Conservation (phyloP, 495 filamentous ascomycete species). For the Aspergillus bertholletiae region DNA sequence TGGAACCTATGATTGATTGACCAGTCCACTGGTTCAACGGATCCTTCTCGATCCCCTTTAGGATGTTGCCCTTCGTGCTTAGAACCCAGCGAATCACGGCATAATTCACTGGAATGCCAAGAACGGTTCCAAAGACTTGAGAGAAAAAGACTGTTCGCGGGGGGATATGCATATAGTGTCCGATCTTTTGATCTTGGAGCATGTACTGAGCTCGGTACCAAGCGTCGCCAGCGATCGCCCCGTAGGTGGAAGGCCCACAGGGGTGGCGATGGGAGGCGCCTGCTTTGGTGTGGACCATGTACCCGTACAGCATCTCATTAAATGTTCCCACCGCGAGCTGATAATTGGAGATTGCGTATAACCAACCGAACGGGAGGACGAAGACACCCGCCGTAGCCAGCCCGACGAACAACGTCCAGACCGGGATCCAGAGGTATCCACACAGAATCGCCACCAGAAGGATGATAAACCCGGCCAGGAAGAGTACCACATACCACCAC, state of each 20-base stretch:
- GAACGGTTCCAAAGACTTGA: constrained; percentile 40
- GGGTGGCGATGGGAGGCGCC: constrained; percentile 44
- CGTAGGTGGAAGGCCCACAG: constrained; percentile 49
- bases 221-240: constrained; percentile 46
- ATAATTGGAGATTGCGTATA: constrained; percentile 55
- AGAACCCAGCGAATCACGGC: constrained; percentile 45
- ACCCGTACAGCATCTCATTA: constrained; percentile 55
- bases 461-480: constrained; percentile 42
- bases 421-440: constrained; percentile 52
- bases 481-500: constrained; percentile 52
- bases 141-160: constrained; percentile 40
- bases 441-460: constrained; percentile 43
- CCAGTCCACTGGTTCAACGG: constrained; percentile 56
- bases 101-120: constrained; percentile 42
- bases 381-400: constrained; percentile 46
- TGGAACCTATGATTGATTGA: constrained; percentile 39
- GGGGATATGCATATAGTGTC: constrained; percentile 46
- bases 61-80: constrained; percentile 48
- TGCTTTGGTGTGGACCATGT: constrained; percentile 49
- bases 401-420: constrained; percentile 54
- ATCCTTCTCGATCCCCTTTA: constrained; percentile 47
- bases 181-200: constrained; percentile 47
- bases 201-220: constrained; percentile 53
- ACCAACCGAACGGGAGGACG: constrained; percentile 51
- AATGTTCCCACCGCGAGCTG: constrained; percentile 51